Percentiles rank a stretch among this genome's conserved stretches.
Conservation (phyloP, 768 basidiomycete genomes). For the Porphyrellus cyaneotinctus region DNA sequence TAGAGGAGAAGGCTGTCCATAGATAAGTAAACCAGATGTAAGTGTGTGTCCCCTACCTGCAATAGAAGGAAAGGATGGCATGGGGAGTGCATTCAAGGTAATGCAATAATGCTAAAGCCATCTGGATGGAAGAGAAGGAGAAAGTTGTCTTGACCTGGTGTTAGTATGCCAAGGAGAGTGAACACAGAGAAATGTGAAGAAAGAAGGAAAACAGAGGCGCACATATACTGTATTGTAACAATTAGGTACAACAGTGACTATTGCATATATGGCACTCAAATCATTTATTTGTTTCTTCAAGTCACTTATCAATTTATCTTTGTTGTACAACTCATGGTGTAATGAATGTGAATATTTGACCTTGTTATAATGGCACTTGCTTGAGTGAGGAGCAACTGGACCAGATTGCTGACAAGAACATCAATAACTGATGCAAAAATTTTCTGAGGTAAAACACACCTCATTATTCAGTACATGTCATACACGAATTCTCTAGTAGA, state of each 20-base stretch:
- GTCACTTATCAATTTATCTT: background rate
- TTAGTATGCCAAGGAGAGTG: too few species aligned
- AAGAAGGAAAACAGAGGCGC: too few species aligned
- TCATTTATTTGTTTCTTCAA: background rate
- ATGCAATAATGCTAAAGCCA: too few species aligned
- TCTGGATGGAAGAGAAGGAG: too few species aligned
- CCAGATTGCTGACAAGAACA: background rate
- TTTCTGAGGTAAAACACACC: background rate
- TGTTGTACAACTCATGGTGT: background rate
- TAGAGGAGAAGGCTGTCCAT: too few species aligned
- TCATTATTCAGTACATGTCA: background rate
- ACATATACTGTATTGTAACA: too few species aligned
- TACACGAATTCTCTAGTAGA: too few species aligned
- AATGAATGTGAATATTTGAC: background rate
- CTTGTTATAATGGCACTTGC: background rate
- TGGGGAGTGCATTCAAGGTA: too few species aligned
- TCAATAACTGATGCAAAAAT: background rate
- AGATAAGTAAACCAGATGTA: too few species aligned
- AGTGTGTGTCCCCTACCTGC: too few species aligned
- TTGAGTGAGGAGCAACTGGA: background rate
- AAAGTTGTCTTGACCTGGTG: background rate
- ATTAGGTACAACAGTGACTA: background rate
- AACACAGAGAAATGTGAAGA: too few species aligned
- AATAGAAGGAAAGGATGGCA: too few species aligned
- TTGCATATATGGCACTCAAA: background rate